Conservation (phyloP, 2,329 filamentous ascomycete genomes). For the Penicillium frequentans region DNA sequence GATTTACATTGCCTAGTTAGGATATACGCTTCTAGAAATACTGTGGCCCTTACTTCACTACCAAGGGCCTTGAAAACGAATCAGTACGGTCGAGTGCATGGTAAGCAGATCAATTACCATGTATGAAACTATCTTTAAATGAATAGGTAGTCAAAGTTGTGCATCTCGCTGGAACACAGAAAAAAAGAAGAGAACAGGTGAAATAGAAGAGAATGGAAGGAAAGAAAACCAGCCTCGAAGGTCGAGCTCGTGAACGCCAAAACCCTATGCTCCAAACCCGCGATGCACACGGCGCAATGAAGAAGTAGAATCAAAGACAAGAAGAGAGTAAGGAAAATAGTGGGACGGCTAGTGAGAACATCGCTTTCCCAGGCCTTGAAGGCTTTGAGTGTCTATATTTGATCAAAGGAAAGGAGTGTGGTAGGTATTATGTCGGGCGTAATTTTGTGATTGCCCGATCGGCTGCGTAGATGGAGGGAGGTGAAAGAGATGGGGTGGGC, state of each 20-base stretch:
- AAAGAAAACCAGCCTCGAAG: conserved; percentile 6
- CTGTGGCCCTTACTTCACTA: no score
- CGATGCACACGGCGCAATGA: conserved; percentile 19
- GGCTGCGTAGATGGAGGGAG: background rate
- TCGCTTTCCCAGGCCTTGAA: conserved; percentile 1
- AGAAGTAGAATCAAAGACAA: conserved; percentile 13
- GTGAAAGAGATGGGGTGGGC: background rate
- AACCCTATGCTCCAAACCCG: conserved; percentile 24
- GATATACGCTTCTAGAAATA: no score
- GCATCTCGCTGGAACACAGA: conserved; percentile 13
- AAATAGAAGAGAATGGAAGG: background rate
- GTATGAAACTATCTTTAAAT: background rate
- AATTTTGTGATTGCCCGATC: background rate
- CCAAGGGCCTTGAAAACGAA: no score
- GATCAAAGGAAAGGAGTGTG: background rate
- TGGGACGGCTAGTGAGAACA: conserved; percentile 12
- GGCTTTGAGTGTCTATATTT: conserved; percentile 16
- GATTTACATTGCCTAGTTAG: no score
- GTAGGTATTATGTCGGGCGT: background rate
- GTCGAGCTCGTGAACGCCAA: conserved; percentile 19
- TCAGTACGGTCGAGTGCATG: background rate
- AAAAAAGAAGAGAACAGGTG: conserved; percentile 1
- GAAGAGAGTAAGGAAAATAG: background rate
- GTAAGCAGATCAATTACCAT: background rate
- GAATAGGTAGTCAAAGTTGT: background rate